phyloP scores from a whole-genome alignment of 1,139 yeast genomes.

The Protomyces gravidus region DNA sequence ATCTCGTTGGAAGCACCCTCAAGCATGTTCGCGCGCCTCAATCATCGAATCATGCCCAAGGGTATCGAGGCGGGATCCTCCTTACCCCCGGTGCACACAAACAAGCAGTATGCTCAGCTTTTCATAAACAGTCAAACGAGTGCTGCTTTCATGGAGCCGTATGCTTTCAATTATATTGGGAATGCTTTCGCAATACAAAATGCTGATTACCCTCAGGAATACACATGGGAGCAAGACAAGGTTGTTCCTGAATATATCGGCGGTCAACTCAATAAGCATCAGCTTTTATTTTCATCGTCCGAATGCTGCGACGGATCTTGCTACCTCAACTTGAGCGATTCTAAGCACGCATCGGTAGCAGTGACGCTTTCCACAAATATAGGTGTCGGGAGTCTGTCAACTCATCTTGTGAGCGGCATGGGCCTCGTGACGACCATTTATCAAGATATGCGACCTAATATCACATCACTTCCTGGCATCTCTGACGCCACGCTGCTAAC shows the following conservation, averaged over 20 bases:
- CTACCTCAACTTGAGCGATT: constrained; percentile 44
- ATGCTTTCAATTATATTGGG: constrained; percentile 51
- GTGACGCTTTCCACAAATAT: constrained; percentile 42
- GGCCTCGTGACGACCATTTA: constrained; percentile 67
- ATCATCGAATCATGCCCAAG: constrained; percentile 2
- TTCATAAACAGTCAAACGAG: constrained; percentile 52
- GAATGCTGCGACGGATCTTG: constrained; percentile 44
- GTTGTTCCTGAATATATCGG: constrained; percentile 48
- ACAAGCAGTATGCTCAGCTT: constrained; percentile 66
- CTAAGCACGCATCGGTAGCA: constrained; percentile 55
- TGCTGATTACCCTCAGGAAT: constrained; percentile 44
- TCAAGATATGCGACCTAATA: constrained; percentile 51
- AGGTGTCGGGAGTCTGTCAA: constrained; percentile 37
- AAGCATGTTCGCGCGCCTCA: not conserved
- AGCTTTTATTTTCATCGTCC: constrained; percentile 55
- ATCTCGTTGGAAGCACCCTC: not conserved
- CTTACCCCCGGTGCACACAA: constrained; percentile 49
- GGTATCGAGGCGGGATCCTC: not conserved
- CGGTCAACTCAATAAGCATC: constrained; percentile 53
- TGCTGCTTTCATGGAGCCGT: constrained; percentile 56
- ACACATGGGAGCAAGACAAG: constrained; percentile 33
- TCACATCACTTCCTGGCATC: constrained; percentile 44
- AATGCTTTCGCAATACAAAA: constrained; percentile 48
- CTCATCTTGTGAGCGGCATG: constrained; percentile 65
- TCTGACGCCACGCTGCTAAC: constrained; percentile 44